phyloP scores from a whole-genome alignment of 1,139 yeast species.

The Yamadazyma triangularis region DNA sequence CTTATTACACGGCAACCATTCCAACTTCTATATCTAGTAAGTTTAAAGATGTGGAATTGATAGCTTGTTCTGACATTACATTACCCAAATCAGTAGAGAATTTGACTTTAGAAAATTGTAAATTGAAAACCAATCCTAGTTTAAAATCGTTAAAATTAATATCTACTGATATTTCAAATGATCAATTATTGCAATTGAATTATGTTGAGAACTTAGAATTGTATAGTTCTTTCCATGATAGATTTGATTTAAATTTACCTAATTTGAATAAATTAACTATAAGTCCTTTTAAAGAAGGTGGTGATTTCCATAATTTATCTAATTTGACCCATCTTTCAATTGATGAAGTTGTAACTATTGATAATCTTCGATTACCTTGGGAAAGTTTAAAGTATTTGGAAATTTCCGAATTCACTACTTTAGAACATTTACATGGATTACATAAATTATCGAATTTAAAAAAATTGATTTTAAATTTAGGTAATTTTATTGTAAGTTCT shows the following conservation, averaged over 20 bases:
- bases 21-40: not conserved
- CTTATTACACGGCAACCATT: not conserved
- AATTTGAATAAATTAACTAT: conserved; percentile 4
- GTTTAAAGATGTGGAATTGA: not conserved
- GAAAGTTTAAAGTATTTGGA: not conserved
- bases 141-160: conserved; percentile 3
- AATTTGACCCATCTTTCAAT: not conserved
- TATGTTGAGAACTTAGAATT: conserved; percentile 4
- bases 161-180: conserved; percentile 2
- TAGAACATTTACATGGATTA: not conserved
- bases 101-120: not conserved
- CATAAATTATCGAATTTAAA: not conserved
- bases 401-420: not conserved
- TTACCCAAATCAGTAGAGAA: not conserved
- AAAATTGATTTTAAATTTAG: not conserved
- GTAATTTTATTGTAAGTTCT: not conserved
- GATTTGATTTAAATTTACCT: conserved; percentile 6
- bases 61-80: not conserved
- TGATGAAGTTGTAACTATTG: not conserved
- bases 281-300: not conserved
- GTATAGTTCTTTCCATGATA: conserved; percentile 3
- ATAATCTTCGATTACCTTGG: not conserved
- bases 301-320: not conserved
- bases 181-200: conserved; percentile 1
- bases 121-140: not conserved